Conservation (phyloP, 352 stramenopile genomes). For the Pythium volutum region DNA sequence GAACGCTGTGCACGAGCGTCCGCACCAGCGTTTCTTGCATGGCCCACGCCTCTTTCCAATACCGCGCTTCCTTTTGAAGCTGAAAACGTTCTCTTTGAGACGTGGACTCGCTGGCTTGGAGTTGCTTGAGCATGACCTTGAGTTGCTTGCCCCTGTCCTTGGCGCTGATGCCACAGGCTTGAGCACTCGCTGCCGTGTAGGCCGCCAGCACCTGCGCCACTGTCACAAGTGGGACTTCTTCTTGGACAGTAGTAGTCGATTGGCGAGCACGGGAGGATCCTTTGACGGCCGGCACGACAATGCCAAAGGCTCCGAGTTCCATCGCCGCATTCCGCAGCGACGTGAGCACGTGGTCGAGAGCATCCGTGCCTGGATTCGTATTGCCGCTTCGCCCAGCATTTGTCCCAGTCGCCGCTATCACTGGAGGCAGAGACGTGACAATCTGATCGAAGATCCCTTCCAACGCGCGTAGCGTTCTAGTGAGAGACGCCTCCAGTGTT, state of each 20-base stretch:
- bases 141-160: conserved; percentile 26
- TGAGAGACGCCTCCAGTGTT: conserved; percentile 12
- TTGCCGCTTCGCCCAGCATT: no score
- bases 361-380: background rate
- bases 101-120: conserved; percentile 18
- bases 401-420: background rate
- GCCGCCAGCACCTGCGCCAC: conserved; percentile 13
- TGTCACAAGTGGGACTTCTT: conserved; percentile 1
- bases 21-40: conserved; percentile 19
- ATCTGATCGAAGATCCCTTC: conserved; percentile 14
- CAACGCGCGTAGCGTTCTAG: background rate
- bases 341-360: conserved; percentile 1
- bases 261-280: no score
- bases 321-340: conserved; percentile 3
- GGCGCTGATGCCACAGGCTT: conserved; percentile 10
- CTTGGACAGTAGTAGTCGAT: background rate
- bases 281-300: conserved; percentile 17
- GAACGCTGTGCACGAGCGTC: conserved; percentile 19
- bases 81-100: background rate
- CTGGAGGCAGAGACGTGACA: background rate
- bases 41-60: conserved; percentile 24
- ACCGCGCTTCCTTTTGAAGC: conserved; percentile 6
- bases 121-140: conserved; percentile 25
- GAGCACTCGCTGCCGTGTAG: conserved; percentile 1
- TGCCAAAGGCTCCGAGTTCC: conserved; percentile 19